Conservation (phyloP, 2,329 filamentous ascomycete species). For the Pyrenochaeta sp. region DNA sequence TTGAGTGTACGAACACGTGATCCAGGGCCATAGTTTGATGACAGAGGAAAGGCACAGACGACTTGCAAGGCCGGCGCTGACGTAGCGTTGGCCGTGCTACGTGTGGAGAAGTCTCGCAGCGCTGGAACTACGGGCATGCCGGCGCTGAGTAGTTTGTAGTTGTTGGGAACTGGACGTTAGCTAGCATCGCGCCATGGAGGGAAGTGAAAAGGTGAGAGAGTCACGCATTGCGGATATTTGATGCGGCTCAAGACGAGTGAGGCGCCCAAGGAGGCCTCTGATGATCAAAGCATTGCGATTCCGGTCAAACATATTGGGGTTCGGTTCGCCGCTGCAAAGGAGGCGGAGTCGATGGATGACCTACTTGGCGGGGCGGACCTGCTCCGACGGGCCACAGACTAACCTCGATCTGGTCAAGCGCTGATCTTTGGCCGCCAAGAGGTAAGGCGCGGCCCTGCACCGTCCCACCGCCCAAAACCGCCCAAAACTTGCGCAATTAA, state of each 20-base stretch:
- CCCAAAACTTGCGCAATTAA: no score
- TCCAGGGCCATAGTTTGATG: constrained; percentile 65
- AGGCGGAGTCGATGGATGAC: constrained; percentile 21
- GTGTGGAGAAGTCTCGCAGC: constrained; percentile 24
- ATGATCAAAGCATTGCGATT: background rate
- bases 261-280: constrained; percentile 14
- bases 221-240: constrained; percentile 13
- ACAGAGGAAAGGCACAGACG: constrained; percentile 66
- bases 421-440: background rate
- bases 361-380: constrained; percentile 4
- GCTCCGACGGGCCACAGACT: background rate
- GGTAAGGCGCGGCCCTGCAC: background rate
- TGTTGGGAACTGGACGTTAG: constrained; percentile 14
- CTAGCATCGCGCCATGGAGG: constrained; percentile 8
- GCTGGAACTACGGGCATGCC: constrained; percentile 44
- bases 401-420: background rate
- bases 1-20: constrained; percentile 56
- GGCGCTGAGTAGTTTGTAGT: constrained; percentile 40
- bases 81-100: constrained; percentile 14
- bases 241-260: constrained; percentile 17
- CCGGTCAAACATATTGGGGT: background rate
- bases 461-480: no score
- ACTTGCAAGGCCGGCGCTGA: constrained; percentile 52
- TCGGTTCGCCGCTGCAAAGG: constrained; percentile 26
- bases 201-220: background rate